phyloP scores from a whole-genome alignment of 768 basidiomycete species.

The Trametes punicea region DNA sequence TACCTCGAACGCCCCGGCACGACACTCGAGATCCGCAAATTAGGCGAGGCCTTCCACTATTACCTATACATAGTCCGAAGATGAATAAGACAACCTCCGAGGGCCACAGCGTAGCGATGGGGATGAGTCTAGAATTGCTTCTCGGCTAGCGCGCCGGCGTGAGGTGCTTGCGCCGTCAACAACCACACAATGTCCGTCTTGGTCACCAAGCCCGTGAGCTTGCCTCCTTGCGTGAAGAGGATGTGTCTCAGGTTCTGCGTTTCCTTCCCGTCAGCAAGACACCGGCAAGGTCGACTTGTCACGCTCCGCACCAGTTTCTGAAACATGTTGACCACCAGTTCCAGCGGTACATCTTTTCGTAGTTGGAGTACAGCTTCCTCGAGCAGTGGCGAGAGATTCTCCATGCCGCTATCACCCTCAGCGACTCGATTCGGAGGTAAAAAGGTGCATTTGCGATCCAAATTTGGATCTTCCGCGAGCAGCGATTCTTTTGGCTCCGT shows the following conservation, averaged over 20 bases:
- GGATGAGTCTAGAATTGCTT: not conserved
- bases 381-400: conserved; percentile 35
- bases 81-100: not conserved
- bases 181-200: conserved; percentile 63
- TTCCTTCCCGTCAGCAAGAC: not conserved
- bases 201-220: conserved; percentile 62
- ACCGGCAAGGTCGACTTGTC: not conserved
- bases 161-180: conserved; percentile 54
- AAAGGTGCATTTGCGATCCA: conserved; percentile 25
- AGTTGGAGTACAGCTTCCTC: conserved; percentile 56
- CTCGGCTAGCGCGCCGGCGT: conserved; percentile 38
- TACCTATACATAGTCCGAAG: conserved; percentile 65
- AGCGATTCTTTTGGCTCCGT: conserved; percentile 22
- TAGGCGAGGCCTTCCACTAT: conserved; percentile 84
- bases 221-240: conserved; percentile 58
- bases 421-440: conserved; percentile 3
- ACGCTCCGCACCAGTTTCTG: conserved; percentile 54
- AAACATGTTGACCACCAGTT: conserved; percentile 71
- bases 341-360: conserved; percentile 65
- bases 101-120: not conserved
- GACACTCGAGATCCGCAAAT: conserved; percentile 58
- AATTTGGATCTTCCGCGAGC: conserved; percentile 20
- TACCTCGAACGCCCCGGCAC: conserved; percentile 59
- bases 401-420: conserved; percentile 7
- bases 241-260: conserved; percentile 64